Percentiles rank a stretch among this genome's conserved stretches.
phyloP scores from a whole-genome alignment of 306 rosid species.

The Acacia crassicarpa region DNA sequence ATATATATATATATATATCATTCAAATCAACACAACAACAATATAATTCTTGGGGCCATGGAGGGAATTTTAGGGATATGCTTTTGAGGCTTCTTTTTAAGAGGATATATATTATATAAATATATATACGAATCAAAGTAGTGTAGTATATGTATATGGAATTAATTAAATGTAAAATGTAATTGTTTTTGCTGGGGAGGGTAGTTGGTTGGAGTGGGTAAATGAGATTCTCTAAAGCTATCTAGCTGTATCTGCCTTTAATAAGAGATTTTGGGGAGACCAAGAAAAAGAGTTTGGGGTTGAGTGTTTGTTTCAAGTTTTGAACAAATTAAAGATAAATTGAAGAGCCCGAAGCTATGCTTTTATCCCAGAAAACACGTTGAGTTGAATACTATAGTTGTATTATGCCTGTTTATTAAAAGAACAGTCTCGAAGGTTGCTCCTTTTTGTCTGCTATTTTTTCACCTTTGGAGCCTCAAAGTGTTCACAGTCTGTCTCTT shows the following conservation, averaged over 20 bases:
- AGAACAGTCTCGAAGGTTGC: conserved; percentile 38
- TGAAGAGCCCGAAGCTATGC: conserved; percentile 46
- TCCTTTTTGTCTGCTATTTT: conserved; percentile 51
- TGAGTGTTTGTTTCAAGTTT: conserved; percentile 17
- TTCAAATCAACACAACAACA: neutral
- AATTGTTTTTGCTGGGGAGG: conserved; percentile 8
- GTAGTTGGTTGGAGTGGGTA: conserved; percentile 37
- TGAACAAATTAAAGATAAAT: conserved; percentile 19
- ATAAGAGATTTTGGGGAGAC: conserved; percentile 39
- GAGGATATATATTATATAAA: neutral
- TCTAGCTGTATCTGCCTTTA: conserved; percentile 26
- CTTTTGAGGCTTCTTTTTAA: neutral
- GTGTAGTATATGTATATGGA: too few species aligned
- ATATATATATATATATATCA: neutral
- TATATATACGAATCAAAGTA: neutral
- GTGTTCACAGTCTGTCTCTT: conserved; percentile 22
- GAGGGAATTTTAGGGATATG: conserved; percentile 33
- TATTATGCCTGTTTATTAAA: neutral
- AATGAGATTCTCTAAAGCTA: conserved; percentile 52
- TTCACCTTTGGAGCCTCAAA: conserved; percentile 37
- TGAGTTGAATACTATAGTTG: conserved; percentile 8
- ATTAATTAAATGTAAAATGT: too few species aligned
- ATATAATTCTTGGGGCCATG: neutral
- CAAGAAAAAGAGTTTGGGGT: conserved; percentile 42
- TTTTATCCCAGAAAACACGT: conserved; percentile 66